Evolutionary conservation across 2,329 filamentous ascomycete species (phyloP).

Genomic region (Penicillium polonicum): DNA sequence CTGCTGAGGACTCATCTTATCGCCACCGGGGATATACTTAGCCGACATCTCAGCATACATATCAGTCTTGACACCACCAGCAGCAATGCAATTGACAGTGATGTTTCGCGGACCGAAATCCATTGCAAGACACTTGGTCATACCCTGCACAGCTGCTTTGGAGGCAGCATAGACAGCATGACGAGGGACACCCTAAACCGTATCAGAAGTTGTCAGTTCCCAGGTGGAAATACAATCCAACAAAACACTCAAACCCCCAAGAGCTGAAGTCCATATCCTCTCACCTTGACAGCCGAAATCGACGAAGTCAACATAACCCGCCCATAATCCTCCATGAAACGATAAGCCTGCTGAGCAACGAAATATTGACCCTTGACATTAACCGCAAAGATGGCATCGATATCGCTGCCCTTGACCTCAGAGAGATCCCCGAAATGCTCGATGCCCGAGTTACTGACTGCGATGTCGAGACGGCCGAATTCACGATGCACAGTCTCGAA

Average conservation of each 20-base stretch:
- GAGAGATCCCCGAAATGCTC: conserved; percentile 20
- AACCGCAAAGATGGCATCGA: conserved; percentile 22
- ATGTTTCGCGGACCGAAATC: conserved; percentile 24
- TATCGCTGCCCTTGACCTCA: conserved; percentile 17
- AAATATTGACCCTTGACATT: conserved; percentile 28
- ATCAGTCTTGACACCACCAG: conserved; percentile 25
- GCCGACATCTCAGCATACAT: conserved; percentile 24
- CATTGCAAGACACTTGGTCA: conserved; percentile 26
- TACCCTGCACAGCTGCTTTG: conserved; percentile 24
- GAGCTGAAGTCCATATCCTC: neutral
- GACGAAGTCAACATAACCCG: conserved; percentile 24
- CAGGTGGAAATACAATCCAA: too few species aligned
- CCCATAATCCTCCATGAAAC: conserved; percentile 21
- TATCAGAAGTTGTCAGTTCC: too few species aligned
- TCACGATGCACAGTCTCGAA: conserved; percentile 17
- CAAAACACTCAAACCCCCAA: neutral
- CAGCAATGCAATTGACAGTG: conserved; percentile 26
- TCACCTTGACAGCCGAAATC: conserved; percentile 24
- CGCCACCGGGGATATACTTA: conserved; percentile 23
- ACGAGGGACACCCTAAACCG: conserved; percentile 21
- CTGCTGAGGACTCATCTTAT: conserved; percentile 18
- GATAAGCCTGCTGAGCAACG: conserved; percentile 23
- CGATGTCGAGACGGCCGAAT: conserved; percentile 22
- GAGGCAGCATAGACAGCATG: conserved; percentile 25
- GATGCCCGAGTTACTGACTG: conserved; percentile 24